A percentile compares a stretch with the other conserved stretches of the same genome.
Conservation (phyloP, 192 early-diverging fungal genomes). For the Coemansia umbellata region DNA sequence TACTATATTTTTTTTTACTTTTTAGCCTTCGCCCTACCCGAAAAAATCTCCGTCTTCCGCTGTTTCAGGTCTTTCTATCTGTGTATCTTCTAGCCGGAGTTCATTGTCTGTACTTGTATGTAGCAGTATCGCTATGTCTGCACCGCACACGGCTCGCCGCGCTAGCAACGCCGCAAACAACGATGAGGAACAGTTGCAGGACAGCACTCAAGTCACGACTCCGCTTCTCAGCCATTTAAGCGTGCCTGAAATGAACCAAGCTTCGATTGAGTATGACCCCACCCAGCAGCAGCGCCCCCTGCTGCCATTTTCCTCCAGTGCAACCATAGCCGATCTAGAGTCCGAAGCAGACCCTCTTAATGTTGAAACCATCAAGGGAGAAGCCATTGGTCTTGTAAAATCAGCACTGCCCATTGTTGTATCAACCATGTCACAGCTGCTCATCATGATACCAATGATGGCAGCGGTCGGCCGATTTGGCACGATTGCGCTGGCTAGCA, state of each 20-base stretch:
- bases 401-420: constrained; percentile 38
- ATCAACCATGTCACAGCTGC: constrained; percentile 31
- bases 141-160: too few species aligned
- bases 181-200: background rate
- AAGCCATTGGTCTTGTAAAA: constrained; percentile 10
- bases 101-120: too few species aligned
- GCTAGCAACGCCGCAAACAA: too few species aligned
- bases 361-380: constrained; percentile 5
- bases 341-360: constrained; percentile 1
- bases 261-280: background rate
- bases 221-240: background rate
- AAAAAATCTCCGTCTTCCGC: too few species aligned
- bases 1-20: too few species aligned
- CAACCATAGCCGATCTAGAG: background rate
- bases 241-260: background rate
- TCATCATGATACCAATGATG: constrained; percentile 37
- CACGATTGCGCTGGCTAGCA: constrained; percentile 60
- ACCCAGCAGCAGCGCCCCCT: background rate
- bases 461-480: constrained; percentile 59
- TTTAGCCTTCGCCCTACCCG: too few species aligned
- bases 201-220: constrained; percentile 1
- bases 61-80: too few species aligned
- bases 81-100: too few species aligned
- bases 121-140: too few species aligned
- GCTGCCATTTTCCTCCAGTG: background rate